A percentile compares a stretch with the other conserved stretches of the same genome.
These are phyloP conservation scores for Cercospora brassicicola DNA, from an alignment of 2,329 filamentous ascomycete genomes.

Conservation along the genomic window DNA sequence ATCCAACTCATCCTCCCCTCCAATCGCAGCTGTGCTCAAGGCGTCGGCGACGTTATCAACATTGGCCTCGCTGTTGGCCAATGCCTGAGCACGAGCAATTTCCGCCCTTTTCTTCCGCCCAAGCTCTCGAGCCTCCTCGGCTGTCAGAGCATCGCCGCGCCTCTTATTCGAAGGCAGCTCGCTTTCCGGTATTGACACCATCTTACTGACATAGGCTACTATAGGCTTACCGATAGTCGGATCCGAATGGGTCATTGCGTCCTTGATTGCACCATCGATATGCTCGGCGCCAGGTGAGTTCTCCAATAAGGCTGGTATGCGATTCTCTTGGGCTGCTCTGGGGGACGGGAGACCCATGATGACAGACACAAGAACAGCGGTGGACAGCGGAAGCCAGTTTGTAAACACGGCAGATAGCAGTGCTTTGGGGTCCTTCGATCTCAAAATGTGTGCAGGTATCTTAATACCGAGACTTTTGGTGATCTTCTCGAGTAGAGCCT, in stretches of 20 bases:
- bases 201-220: conserved; percentile 95
- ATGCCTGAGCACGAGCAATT: conserved; percentile 74
- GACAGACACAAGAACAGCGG: conserved; percentile 87
- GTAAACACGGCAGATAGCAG: conserved; percentile 84
- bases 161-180: conserved; percentile 86
- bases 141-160: conserved; percentile 68
- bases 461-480: conserved; percentile 85
- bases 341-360: conserved; percentile 91
- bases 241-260: conserved; percentile 83
- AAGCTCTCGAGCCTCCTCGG: conserved; percentile 85
- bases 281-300: conserved; percentile 73
- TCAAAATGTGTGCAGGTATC: conserved; percentile 78
- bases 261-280: conserved; percentile 67
- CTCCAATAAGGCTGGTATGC: conserved; percentile 76
- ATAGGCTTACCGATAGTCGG: conserved; percentile 69
- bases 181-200: conserved; percentile 92
- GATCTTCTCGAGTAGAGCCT: conserved; percentile 83
- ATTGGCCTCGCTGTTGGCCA: conserved; percentile 50
- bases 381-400: conserved; percentile 88
- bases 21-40: conserved; percentile 61
- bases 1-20: conserved; percentile 48
- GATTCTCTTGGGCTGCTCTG: conserved; percentile 71
- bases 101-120: conserved; percentile 87
- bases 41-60: conserved; percentile 60
- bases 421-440: conserved; percentile 78